Percentiles rank a stretch among this genome's conserved stretches.
phyloP scores from a whole-genome alignment of 2,329 filamentous ascomycete genomes.

The Botrytis fabae region DNA sequence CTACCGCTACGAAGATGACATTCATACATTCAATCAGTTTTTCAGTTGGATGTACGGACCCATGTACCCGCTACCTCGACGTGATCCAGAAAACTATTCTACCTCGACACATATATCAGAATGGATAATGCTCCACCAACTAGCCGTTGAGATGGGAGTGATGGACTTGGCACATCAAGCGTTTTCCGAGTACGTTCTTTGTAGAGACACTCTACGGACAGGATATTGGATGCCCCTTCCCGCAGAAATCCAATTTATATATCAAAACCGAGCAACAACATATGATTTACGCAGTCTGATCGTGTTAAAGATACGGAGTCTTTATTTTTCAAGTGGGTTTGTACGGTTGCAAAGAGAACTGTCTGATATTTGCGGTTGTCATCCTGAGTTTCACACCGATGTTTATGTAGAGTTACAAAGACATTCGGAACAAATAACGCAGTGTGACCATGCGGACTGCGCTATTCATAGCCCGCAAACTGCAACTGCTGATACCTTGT shows the following conservation, averaged over 20 bases:
- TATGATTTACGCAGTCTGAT: neutral
- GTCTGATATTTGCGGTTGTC: neutral
- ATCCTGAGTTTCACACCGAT: neutral
- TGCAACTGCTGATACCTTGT: too few species aligned
- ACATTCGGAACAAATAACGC: neutral
- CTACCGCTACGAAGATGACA: neutral
- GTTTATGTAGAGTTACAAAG: neutral
- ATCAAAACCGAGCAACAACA: neutral
- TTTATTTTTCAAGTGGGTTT: neutral
- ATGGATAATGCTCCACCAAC: conserved; percentile 3
- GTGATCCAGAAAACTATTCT: neutral
- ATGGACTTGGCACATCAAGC: conserved; percentile 12
- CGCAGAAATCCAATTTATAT: conserved; percentile 15
- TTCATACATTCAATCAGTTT: conserved; percentile 19
- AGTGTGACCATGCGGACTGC: neutral
- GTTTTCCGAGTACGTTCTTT: neutral
- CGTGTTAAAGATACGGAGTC: neutral
- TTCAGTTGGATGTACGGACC: conserved; percentile 5
- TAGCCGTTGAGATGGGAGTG: conserved; percentile 1
- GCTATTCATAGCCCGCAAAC: neutral
- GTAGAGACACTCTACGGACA: neutral
- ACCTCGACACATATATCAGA: neutral
- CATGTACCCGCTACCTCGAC: neutral
- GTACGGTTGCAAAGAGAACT: neutral
- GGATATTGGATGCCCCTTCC: conserved; percentile 9